Evolutionary conservation across 768 basidiomycete genomes (phyloP), one percentile per base, ranked within the genome.

Genomic region (Pleurotus tuber-regium): DNA sequence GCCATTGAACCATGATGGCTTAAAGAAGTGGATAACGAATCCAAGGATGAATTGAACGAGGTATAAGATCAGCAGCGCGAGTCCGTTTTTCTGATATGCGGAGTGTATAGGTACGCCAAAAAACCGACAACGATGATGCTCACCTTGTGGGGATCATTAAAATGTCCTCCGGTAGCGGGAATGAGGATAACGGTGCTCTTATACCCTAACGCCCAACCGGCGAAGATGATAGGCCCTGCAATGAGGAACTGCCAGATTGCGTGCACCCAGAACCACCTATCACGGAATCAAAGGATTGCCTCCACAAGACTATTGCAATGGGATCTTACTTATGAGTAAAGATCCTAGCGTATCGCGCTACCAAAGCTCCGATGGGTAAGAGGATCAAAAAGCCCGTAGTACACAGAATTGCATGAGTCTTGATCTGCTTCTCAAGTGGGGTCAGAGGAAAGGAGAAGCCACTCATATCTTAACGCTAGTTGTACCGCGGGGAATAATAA

Each of bases 351-450:
- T 76, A 83, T 53, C 83, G 73, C 23, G 79, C 77, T 36, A 82
- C 64, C 54, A 86, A 65, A 9, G 71, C 74, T n/a, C 84, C 83
- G 25, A 79, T 52, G 3, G 84, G 84, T 7, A 87, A 71, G 14
- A 86, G 57, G 43, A 84, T 65, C 42, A 85, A 65, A 60, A 82
- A 83, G 1, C 80, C 84, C 28, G 72, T 64, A 0, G 75, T 62
- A 55, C 73, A 76, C 8, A 84, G 65, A 30, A 79, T 63, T 19
- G 74, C 84, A 62, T 87, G 84, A 25, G 63, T 73, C 50, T 62
- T 70, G 11, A 68, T 70, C 29, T 64, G 62, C 44, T 56, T 57
- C 55, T 79, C 75, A 8, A 68, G n/a, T 12, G 62, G 47, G 1
- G 38, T 44, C 38, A 71, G 56, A 21, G 63, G 61, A 18, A 61